These are phyloP conservation scores for Schizophyllum amplum DNA, from an alignment of 1,284 basidiomycete species.

Conservation along the genomic window DNA sequence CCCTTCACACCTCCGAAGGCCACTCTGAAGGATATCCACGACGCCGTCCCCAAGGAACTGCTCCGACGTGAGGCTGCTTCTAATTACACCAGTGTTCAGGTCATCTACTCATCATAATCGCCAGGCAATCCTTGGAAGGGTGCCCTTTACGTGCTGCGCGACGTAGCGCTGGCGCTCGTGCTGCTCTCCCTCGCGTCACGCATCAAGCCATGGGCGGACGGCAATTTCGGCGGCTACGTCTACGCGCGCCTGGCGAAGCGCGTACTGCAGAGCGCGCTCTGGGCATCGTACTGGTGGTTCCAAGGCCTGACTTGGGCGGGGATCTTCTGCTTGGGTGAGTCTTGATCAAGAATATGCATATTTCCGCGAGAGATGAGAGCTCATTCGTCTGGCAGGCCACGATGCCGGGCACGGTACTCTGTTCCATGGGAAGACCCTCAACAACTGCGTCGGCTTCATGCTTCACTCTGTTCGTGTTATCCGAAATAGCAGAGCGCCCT, in stretches of 20 bases:
- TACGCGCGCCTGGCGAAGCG: constrained; percentile 14
- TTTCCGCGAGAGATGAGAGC: not conserved
- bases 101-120: not conserved
- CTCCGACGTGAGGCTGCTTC: constrained; percentile 36
- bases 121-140: constrained; percentile 19
- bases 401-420: constrained; percentile 33
- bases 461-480: constrained; percentile 33
- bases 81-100: not conserved
- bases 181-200: constrained; percentile 31
- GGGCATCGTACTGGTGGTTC: constrained; percentile 41
- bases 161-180: constrained; percentile 29
- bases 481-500: not conserved
- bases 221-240: constrained; percentile 2
- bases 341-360: not conserved
- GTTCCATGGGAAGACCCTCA: constrained; percentile 25
- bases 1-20: constrained; percentile 35
- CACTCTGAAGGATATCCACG: constrained; percentile 37
- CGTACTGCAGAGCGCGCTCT: constrained; percentile 18
- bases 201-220: constrained; percentile 24
- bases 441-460: constrained; percentile 28
- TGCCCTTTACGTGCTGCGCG: constrained; percentile 31
- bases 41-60: constrained; percentile 38
- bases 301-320: constrained; percentile 40
- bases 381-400: not conserved
- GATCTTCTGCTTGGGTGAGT: constrained; percentile 41